phyloP scores from a whole-genome alignment of 805 yeast species.

The Sugiyamaella mastotermitis region DNA sequence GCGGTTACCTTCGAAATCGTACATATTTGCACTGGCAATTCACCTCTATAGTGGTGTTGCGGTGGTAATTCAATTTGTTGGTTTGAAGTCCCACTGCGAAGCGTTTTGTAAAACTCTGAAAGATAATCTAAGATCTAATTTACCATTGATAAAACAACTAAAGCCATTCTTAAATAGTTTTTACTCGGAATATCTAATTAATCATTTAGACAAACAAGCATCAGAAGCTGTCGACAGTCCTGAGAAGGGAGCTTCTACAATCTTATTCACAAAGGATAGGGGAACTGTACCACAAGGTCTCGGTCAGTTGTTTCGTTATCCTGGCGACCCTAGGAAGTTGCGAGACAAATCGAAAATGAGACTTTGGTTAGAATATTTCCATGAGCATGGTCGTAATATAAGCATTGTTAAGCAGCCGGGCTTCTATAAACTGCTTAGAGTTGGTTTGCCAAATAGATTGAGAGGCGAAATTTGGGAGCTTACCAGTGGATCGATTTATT shows the following conservation, averaged over 20 bases:
- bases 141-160: conserved; percentile 54
- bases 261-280: conserved; percentile 8
- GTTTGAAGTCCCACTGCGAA: conserved; percentile 73
- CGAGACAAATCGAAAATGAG: conserved; percentile 83
- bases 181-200: conserved; percentile 78
- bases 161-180: conserved; percentile 62
- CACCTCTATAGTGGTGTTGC: conserved; percentile 60
- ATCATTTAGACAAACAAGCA: conserved; percentile 22
- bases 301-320: conserved; percentile 78
- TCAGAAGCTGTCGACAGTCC: conserved; percentile 19
- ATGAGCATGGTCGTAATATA: conserved; percentile 77
- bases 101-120: conserved; percentile 67
- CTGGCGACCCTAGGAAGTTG: conserved; percentile 75
- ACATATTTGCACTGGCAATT: conserved; percentile 72
- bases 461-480: conserved; percentile 97
- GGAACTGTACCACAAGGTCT: conserved; percentile 65
- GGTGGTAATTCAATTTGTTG: conserved; percentile 67
- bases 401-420: conserved; percentile 67
- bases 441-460: conserved; percentile 88
- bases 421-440: conserved; percentile 77
- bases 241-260: conserved; percentile 10
- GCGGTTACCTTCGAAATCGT: conserved; percentile 68
- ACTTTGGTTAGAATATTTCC: conserved; percentile 88
- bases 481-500: conserved; percentile 77
- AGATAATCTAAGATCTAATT: conserved; percentile 52